phyloP scores from a whole-genome alignment of 768 basidiomycete genomes.

The Boletus tylopilopsis region DNA sequence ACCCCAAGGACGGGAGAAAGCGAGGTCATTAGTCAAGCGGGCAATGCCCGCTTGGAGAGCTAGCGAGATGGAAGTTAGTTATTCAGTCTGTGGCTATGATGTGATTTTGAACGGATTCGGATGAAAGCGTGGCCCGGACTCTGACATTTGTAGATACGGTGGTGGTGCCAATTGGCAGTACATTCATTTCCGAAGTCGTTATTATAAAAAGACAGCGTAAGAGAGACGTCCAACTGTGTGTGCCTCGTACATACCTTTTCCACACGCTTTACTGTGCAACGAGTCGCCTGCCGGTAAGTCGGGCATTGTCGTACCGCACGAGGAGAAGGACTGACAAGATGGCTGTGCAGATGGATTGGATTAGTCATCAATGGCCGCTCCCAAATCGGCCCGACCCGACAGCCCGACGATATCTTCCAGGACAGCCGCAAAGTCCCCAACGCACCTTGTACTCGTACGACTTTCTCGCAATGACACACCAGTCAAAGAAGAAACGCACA shows the following conservation, averaged over 20 bases:
- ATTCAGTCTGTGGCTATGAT: constrained; percentile 27
- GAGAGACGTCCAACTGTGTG: constrained; percentile 8
- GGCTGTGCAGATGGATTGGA: constrained; percentile 31
- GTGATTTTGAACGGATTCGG: constrained; percentile 30
- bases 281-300: constrained; percentile 15
- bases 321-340: constrained; percentile 18
- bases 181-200: constrained; percentile 32
- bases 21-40: constrained; percentile 30
- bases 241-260: constrained; percentile 23
- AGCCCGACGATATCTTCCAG: constrained; percentile 33
- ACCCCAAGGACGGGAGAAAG: constrained; percentile 18
- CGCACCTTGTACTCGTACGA: constrained; percentile 40
- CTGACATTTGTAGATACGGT: constrained; percentile 22
- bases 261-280: constrained; percentile 5
- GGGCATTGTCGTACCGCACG: constrained; percentile 15
- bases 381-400: constrained; percentile 35
- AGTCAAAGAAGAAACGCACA: constrained; percentile 74
- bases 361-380: constrained; percentile 31
- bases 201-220: constrained; percentile 29
- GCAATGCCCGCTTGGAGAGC: constrained; percentile 26
- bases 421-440: constrained; percentile 16
- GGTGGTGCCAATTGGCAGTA: constrained; percentile 12
- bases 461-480: constrained; percentile 45
- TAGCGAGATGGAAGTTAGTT: constrained; percentile 15
- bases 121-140: constrained; percentile 27